Conservation (phyloP, 495 filamentous ascomycete genomes). For the Trichoderma orchidacearum region DNA sequence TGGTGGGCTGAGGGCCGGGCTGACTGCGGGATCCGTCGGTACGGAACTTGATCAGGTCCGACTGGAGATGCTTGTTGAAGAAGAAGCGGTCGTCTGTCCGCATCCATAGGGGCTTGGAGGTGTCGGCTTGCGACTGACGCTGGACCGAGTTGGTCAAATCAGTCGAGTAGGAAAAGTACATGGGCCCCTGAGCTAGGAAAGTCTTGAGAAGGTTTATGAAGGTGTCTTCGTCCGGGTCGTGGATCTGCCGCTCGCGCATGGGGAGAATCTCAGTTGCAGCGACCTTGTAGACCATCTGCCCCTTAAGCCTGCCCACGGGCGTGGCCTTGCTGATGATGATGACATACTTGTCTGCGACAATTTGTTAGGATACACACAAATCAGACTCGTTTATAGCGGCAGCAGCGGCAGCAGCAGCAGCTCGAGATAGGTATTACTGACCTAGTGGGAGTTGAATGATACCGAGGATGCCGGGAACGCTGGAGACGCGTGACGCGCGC, state of each 20-base stretch:
- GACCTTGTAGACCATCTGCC: constrained; percentile 88
- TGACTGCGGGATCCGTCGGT: constrained; percentile 34
- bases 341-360: constrained; percentile 73
- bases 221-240: constrained; percentile 84
- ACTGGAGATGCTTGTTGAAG: constrained; percentile 90
- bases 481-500: constrained; percentile 58
- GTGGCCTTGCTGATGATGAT: constrained; percentile 91
- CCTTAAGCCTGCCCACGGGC: constrained; percentile 78
- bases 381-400: too few species aligned
- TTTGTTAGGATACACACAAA: neutral
- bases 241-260: constrained; percentile 79
- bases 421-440: too few species aligned
- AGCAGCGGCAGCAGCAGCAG: too few species aligned
- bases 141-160: constrained; percentile 94
- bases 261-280: constrained; percentile 86
- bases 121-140: constrained; percentile 63
- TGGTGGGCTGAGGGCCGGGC: constrained; percentile 55
- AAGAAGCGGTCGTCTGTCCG: constrained; percentile 94
- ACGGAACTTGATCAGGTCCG: constrained; percentile 81
- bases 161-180: constrained; percentile 97
- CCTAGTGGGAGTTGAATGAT: constrained; percentile 82
- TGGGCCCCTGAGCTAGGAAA: constrained; percentile 66
- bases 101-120: constrained; percentile 67
- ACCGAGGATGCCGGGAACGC: constrained; percentile 87
- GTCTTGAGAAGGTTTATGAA: constrained; percentile 69